phyloP scores from a whole-genome alignment of 2,329 filamentous ascomycete species.

The Rosellinia necatrix region DNA sequence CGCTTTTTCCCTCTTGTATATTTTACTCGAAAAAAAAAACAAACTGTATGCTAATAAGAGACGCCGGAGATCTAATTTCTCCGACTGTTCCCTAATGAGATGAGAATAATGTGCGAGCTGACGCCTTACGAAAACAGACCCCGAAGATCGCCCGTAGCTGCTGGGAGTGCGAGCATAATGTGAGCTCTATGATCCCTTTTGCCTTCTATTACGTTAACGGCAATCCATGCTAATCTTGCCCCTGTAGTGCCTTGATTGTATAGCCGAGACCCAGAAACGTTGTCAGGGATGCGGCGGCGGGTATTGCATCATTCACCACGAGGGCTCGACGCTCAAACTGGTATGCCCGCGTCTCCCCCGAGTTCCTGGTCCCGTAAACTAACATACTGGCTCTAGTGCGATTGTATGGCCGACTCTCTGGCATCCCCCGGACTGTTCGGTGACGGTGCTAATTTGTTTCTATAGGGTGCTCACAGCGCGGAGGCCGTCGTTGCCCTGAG shows the following conservation, averaged over 20 bases:
- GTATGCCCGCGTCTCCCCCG: slow-evolving; percentile 45
- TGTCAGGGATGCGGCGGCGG: slow-evolving; percentile 77
- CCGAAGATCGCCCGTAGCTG: slow-evolving; percentile 70
- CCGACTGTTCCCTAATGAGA: neutral
- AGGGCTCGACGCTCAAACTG: slow-evolving; percentile 71
- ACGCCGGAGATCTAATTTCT: slow-evolving; percentile 10
- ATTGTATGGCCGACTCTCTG: slow-evolving; percentile 46
- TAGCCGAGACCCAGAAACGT: slow-evolving; percentile 68
- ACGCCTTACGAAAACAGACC: slow-evolving; percentile 44
- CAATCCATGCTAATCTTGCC: slow-evolving; percentile 11
- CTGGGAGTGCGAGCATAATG: slow-evolving; percentile 84
- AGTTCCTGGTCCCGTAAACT: slow-evolving; percentile 29
- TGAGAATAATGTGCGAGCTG: neutral
- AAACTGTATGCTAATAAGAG: slow-evolving; percentile 40
- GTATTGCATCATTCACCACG: slow-evolving; percentile 84
- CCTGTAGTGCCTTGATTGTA: slow-evolving; percentile 74
- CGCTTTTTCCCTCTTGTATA: slow-evolving; percentile 23
- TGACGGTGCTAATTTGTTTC: slow-evolving; percentile 10
- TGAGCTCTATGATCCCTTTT: too few relatives aligned
- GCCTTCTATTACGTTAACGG: neutral
- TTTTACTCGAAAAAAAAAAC: too few relatives aligned
- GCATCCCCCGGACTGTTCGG: slow-evolving; percentile 20
- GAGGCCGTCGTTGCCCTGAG: slow-evolving; percentile 39
- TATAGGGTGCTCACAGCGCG: slow-evolving; percentile 45
- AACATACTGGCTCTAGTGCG: slow-evolving; percentile 48